Evolutionary conservation across 2,329 filamentous ascomycete genomes (phyloP).

Genomic region (Neobulgaria alba): DNA sequence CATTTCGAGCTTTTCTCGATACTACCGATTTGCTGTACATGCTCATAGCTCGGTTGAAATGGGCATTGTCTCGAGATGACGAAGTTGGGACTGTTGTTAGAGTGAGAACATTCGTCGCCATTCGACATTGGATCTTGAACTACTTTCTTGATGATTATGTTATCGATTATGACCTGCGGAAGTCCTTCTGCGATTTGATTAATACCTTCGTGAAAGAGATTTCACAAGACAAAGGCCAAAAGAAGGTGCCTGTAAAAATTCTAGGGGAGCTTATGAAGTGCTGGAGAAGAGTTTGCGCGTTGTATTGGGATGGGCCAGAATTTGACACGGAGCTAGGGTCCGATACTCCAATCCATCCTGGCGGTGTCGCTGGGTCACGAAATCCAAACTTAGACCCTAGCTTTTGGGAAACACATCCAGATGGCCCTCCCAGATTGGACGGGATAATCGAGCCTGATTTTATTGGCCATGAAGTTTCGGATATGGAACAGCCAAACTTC

Average conservation of each 20-base stretch:
- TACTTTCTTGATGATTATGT: constrained; percentile 96
- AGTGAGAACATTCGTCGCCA: constrained; percentile 88
- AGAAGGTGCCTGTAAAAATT: constrained; percentile 66
- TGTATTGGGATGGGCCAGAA: constrained; percentile 77
- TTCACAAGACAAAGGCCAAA: constrained; percentile 34
- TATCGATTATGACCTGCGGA: constrained; percentile 61
- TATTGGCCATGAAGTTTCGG: constrained; percentile 18
- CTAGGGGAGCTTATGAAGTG: constrained; percentile 92
- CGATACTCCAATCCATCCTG: constrained; percentile 63
- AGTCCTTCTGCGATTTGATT: constrained; percentile 70
- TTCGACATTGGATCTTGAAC: constrained; percentile 95
- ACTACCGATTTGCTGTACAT: constrained; percentile 70
- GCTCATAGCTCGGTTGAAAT: constrained; percentile 74
- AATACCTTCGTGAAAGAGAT: constrained; percentile 58
- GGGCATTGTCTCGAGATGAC: constrained; percentile 73
- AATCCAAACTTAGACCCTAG: constrained; percentile 46
- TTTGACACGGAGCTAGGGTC: constrained; percentile 52
- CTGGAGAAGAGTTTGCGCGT: constrained; percentile 82
- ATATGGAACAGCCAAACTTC: constrained; percentile 32
- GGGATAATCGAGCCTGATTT: constrained; percentile 31
- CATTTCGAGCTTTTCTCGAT: constrained; percentile 80
- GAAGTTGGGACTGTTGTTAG: constrained; percentile 90
- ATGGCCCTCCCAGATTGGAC: constrained; percentile 39
- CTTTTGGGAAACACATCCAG: constrained; percentile 39
- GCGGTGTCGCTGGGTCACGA: constrained; percentile 59